A percentile compares a stretch with the other conserved stretches of the same genome.
phyloP scores from a whole-genome alignment of 805 yeast species.

The Candida orba region DNA sequence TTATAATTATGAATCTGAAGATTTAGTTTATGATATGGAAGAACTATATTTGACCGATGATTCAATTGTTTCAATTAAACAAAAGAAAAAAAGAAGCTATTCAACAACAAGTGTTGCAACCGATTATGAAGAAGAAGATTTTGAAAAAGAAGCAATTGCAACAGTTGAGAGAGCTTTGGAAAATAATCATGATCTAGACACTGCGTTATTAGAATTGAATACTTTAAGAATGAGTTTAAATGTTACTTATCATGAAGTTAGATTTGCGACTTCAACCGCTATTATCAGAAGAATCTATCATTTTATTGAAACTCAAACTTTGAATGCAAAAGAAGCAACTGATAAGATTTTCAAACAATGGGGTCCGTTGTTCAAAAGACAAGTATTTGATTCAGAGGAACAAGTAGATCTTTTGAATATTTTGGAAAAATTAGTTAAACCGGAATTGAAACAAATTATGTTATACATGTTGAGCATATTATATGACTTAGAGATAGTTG shows the following conservation, averaged over 20 bases:
- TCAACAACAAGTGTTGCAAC: conserved; percentile 36
- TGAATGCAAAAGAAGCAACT: conserved; percentile 70
- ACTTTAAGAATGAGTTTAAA: conserved; percentile 97
- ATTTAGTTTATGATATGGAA: conserved; percentile 39
- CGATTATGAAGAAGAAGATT: conserved; percentile 65
- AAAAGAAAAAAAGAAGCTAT: conserved; percentile 38
- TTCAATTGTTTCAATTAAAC: conserved; percentile 43
- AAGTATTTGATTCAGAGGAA: conserved; percentile 76
- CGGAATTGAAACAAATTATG: conserved; percentile 35
- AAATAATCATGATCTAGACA: conserved; percentile 87
- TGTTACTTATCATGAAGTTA: conserved; percentile 88
- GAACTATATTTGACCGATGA: conserved; percentile 49
- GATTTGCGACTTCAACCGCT: conserved; percentile 72
- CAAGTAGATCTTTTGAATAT: conserved; percentile 58
- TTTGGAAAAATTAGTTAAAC: conserved; percentile 36
- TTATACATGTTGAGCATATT: conserved; percentile 47
- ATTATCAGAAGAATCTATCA: conserved; percentile 63
- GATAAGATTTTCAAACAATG: conserved; percentile 71
- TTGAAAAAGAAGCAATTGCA: conserved; percentile 84
- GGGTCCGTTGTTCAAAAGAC: conserved; percentile 77
- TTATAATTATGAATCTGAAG: conserved; percentile 30
- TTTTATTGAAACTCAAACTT: conserved; percentile 68
- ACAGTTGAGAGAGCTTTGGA: conserved; percentile 89
- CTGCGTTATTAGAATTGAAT: conserved; percentile 86
- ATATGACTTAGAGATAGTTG: conserved; percentile 76